Evolutionary conservation across 2,329 filamentous ascomycete genomes (phyloP).

Genomic region (Cercospora citrullina): DNA sequence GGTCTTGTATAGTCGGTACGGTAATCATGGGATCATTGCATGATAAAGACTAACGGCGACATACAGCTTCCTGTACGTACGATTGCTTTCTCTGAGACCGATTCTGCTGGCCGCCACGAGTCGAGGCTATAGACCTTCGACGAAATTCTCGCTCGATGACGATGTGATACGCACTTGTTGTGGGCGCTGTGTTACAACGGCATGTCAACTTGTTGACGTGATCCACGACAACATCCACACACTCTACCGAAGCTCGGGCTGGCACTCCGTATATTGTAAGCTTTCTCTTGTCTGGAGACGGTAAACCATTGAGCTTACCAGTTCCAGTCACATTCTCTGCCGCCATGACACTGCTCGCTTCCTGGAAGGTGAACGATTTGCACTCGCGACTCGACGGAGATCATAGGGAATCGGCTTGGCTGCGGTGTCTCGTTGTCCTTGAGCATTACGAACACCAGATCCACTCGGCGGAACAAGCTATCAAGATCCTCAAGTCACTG

Average conservation of each 20-base stretch:
- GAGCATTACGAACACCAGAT: conserved; percentile 31
- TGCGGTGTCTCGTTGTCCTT: conserved; percentile 27
- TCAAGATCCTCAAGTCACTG: conserved; percentile 28
- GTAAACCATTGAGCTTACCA: not conserved
- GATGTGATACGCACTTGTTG: conserved; percentile 37
- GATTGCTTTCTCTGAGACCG: conserved; percentile 29
- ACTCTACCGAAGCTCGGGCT: conserved; percentile 30
- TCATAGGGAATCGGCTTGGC: conserved; percentile 28
- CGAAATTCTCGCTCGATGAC: conserved; percentile 39
- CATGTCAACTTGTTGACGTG: conserved; percentile 40
- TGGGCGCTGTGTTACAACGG: conserved; percentile 36
- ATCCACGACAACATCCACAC: conserved; percentile 39
- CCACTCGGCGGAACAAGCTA: conserved; percentile 28
- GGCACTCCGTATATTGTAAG: conserved; percentile 31
- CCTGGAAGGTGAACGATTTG: conserved; percentile 24
- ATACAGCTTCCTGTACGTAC: conserved; percentile 29
- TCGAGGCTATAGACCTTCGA: conserved; percentile 23
- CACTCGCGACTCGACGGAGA: conserved; percentile 13
- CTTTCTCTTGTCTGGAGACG: not conserved
- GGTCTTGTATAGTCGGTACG: conserved; percentile 23
- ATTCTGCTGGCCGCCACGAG: conserved; percentile 40
- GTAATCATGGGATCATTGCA: not conserved
- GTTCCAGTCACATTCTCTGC: conserved; percentile 26
- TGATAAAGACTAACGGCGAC: not conserved
- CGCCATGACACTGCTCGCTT: conserved; percentile 30